A percentile compares a stretch with the other conserved stretches of the same genome.
These are phyloP conservation scores for Aspergillus tanneri DNA, from an alignment of 2,329 filamentous ascomycete species.

Conservation along the genomic window DNA sequence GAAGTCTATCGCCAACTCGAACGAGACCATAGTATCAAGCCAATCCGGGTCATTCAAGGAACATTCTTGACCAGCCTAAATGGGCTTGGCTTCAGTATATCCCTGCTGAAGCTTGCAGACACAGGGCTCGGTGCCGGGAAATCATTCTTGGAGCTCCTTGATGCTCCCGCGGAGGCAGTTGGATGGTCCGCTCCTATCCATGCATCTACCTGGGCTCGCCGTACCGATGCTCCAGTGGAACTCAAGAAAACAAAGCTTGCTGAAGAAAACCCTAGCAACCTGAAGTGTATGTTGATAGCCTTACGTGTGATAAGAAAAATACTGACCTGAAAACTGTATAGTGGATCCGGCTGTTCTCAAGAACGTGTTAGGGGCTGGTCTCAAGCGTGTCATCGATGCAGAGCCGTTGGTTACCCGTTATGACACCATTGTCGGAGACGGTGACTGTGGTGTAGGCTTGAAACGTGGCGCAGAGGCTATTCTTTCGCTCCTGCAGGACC, in stretches of 20 bases:
- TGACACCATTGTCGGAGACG: constrained; percentile 83
- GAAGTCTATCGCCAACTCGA: constrained; percentile 64
- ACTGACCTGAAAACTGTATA: constrained; percentile 19
- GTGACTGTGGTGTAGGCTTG: constrained; percentile 83
- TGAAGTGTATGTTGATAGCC: constrained; percentile 45
- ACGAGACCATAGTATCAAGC: constrained; percentile 58
- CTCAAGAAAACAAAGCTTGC: constrained; percentile 43
- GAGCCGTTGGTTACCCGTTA: constrained; percentile 66
- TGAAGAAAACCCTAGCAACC: constrained; percentile 53
- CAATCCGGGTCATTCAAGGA: constrained; percentile 61
- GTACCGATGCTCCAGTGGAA: constrained; percentile 43
- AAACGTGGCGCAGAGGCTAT: constrained; percentile 77
- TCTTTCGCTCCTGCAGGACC: constrained; percentile 43
- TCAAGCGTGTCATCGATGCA: constrained; percentile 60
- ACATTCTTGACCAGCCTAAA: constrained; percentile 73
- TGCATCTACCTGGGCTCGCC: constrained; percentile 57
- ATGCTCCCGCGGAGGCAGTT: constrained; percentile 65
- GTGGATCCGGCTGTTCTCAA: constrained; percentile 54
- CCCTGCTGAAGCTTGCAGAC: constrained; percentile 62
- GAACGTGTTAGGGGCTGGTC: constrained; percentile 54
- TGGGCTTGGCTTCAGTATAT: constrained; percentile 69
- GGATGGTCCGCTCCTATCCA: constrained; percentile 65
- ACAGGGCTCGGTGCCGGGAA: constrained; percentile 55
- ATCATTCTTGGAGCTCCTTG: constrained; percentile 64
- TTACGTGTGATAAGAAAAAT: not conserved